phyloP scores from a whole-genome alignment of 1,139 yeast species.

The Geotrichum australiense region DNA sequence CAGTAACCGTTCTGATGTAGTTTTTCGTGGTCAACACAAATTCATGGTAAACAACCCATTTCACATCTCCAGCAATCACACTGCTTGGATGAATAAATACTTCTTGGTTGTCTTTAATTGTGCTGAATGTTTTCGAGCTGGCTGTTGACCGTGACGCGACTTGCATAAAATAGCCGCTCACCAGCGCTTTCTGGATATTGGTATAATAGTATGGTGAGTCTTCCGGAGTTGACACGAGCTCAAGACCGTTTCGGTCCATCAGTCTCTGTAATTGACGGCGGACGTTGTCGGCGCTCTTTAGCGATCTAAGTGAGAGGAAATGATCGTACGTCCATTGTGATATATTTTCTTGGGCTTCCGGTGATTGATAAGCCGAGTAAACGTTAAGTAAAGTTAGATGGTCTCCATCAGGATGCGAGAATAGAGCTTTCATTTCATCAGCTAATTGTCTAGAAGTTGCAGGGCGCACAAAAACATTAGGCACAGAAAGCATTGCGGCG shows the following conservation, averaged over 20 bases:
- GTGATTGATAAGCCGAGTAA: slow-evolving; percentile 69
- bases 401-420: slow-evolving; percentile 94
- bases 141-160: slow-evolving; percentile 56
- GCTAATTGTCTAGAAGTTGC: slow-evolving; percentile 82
- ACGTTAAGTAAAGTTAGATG: slow-evolving; percentile 87
- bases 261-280: slow-evolving; percentile 74
- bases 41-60: slow-evolving; percentile 93
- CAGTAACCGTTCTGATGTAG: slow-evolving; percentile 91
- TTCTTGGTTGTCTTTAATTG: slow-evolving; percentile 93
- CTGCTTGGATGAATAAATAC: slow-evolving; percentile 92
- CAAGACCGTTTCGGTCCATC: slow-evolving; percentile 76
- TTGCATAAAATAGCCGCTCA: slow-evolving; percentile 97
- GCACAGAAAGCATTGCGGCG: slow-evolving; percentile 87
- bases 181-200: slow-evolving; percentile 76
- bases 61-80: slow-evolving; percentile 75
- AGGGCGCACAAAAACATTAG: slow-evolving; percentile 92
- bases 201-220: slow-evolving; percentile 58
- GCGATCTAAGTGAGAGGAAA: slow-evolving; percentile 74
- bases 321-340: slow-evolving; percentile 83
- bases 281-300: slow-evolving; percentile 77
- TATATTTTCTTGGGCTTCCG: slow-evolving; percentile 48
- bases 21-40: slow-evolving; percentile 90
- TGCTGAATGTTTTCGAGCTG: slow-evolving; percentile 69
- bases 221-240: slow-evolving; percentile 60
- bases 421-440: slow-evolving; percentile 79